These are phyloP conservation scores for Ocimum tenuiflorum DNA, from an alignment of 257 asterid genomes.

Conservation along the genomic window DNA sequence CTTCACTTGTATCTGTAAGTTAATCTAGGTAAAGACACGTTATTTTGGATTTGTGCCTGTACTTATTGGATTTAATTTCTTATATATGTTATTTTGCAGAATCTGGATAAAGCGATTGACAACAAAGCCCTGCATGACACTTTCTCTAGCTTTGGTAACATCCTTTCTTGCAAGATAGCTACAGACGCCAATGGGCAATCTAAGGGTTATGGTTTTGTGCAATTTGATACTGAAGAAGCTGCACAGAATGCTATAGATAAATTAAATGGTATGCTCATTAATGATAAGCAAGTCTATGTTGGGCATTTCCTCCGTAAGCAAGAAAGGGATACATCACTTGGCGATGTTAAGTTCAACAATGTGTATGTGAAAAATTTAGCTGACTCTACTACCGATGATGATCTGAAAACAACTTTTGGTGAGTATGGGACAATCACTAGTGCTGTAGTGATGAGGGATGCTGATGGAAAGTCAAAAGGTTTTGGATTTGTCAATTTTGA, in stretches of 20 bases:
- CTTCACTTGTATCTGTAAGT: background rate
- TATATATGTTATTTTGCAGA: conserved; percentile 19
- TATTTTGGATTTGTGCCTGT: background rate
- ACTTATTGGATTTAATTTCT: background rate
- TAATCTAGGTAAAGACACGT: background rate
- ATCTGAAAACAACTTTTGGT: conserved; percentile 44
- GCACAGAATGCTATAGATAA: conserved; percentile 58
- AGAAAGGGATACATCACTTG: conserved; percentile 40
- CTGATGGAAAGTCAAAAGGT: conserved; percentile 60
- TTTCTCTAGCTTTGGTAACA: conserved; percentile 55
- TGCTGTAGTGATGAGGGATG: conserved; percentile 64
- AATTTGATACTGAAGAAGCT: conserved; percentile 44
- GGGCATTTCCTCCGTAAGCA: conserved; percentile 64
- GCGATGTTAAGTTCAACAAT: conserved; percentile 45
- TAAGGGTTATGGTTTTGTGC: conserved; percentile 66
- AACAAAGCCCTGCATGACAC: conserved; percentile 61
- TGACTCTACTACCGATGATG: conserved; percentile 56
- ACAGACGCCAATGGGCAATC: conserved; percentile 58
- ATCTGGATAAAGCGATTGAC: conserved; percentile 52
- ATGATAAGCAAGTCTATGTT: conserved; percentile 64
- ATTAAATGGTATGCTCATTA: conserved; percentile 60
- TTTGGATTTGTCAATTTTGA: conserved; percentile 70
- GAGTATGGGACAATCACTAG: conserved; percentile 59
- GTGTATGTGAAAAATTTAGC: conserved; percentile 56
- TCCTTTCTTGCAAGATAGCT: conserved; percentile 67